These are phyloP conservation scores for Curvularia verruculosa DNA, from an alignment of 2,329 filamentous ascomycete species.

Conservation along the genomic window DNA sequence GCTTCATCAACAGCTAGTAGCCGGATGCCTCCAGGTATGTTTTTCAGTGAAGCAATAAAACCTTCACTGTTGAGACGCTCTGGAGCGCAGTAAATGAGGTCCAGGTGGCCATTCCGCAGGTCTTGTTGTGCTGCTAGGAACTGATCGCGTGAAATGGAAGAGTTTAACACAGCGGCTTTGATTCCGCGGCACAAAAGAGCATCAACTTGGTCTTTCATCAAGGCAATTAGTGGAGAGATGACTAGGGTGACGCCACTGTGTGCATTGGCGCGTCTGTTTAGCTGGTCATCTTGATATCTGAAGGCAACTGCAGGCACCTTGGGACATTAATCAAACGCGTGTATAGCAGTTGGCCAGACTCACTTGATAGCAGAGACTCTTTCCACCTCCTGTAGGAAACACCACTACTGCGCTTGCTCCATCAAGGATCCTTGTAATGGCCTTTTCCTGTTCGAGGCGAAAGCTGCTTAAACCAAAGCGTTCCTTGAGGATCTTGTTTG, in stretches of 20 bases:
- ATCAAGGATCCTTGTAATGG: conserved; percentile 51
- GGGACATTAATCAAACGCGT: conserved; percentile 5
- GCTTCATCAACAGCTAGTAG: conserved; percentile 96
- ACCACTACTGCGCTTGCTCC: conserved; percentile 54
- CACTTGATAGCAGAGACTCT: conserved; percentile 94
- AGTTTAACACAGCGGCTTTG: conserved; percentile 78
- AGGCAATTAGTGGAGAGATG: conserved; percentile 84
- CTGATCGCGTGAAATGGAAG: conserved; percentile 62
- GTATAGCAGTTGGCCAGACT: not conserved
- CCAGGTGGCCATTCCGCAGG: conserved; percentile 69
- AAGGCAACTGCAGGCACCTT: conserved; percentile 52
- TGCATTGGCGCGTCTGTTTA: conserved; percentile 58
- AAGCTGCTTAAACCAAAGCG: conserved; percentile 53
- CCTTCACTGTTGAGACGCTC: conserved; percentile 85
- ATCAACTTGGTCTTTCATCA: conserved; percentile 96
- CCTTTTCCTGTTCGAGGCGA: conserved; percentile 55
- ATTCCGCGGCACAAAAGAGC: conserved; percentile 75
- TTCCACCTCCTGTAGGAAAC: conserved; percentile 93
- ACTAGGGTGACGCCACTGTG: conserved; percentile 84
- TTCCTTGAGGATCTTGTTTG: conserved; percentile 46
- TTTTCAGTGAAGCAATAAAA: conserved; percentile 69
- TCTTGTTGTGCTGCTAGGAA: conserved; percentile 64
- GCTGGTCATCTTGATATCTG: conserved; percentile 46
- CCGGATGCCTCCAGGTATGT: conserved; percentile 69
- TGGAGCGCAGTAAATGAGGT: conserved; percentile 90